These are phyloP conservation scores for Phytopythium vexans DNA, from an alignment of 352 stramenopile genomes.

Conservation along the genomic window DNA sequence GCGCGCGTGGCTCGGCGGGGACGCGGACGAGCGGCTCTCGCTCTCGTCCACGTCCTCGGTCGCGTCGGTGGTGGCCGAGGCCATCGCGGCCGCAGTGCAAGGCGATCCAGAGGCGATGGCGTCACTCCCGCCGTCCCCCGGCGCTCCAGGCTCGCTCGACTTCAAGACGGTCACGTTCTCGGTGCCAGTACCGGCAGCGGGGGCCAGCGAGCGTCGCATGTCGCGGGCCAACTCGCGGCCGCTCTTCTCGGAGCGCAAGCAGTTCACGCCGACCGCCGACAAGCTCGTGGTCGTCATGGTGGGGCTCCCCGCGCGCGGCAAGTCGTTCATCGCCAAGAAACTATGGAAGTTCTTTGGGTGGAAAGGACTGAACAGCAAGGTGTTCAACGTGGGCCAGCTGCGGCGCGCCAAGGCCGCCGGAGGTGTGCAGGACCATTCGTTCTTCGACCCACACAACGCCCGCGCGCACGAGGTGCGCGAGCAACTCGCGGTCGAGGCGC, in stretches of 20 bases:
- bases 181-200: conserved; percentile 6
- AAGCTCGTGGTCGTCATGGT: conserved; percentile 96
- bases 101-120: not conserved
- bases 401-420: conserved; percentile 69
- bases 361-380: conserved; percentile 75
- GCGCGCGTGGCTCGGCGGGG: conserved; percentile 2
- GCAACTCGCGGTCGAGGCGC: conserved; percentile 72
- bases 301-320: conserved; percentile 91
- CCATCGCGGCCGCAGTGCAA: conserved; percentile 4
- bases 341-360: conserved; percentile 77
- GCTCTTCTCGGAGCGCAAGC: conserved; percentile 69
- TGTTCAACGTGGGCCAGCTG: conserved; percentile 96
- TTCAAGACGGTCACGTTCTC: conserved; percentile 44
- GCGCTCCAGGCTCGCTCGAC: conserved; percentile 29
- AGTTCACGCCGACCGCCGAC: conserved; percentile 83
- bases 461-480: conserved; percentile 71
- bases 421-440: conserved; percentile 80
- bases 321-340: conserved; percentile 96
- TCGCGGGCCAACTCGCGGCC: conserved; percentile 26
- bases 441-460: conserved; percentile 91
- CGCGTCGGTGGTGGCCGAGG: conserved; percentile 5
- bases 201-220: conserved; percentile 15
- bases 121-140: conserved; percentile 17
- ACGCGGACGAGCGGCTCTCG: conserved; percentile 5
- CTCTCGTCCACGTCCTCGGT: conserved; percentile 5